These are phyloP conservation scores for Lichtheimia ramosa DNA, from an alignment of 371 early-diverging fungal genomes.

Conservation along the genomic window DNA sequence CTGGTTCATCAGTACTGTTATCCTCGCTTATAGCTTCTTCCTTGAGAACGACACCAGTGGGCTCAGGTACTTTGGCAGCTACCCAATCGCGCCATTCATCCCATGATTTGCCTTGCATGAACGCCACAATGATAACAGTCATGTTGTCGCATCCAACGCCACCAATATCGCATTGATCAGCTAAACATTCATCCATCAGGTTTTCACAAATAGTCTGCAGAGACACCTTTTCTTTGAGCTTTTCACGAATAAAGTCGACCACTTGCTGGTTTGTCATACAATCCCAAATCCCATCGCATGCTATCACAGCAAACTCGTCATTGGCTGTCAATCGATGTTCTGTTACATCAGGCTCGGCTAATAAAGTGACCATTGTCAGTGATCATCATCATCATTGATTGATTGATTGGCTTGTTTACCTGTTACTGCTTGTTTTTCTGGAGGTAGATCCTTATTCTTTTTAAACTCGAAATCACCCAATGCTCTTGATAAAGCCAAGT, in stretches of 20 bases:
- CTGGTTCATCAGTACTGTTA: constrained; percentile 6
- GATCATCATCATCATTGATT: neutral
- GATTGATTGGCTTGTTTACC: constrained; percentile 27
- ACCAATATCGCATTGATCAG: constrained; percentile 75
- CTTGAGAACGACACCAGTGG: constrained; percentile 6
- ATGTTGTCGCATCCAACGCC: constrained; percentile 99
- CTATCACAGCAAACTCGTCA: constrained; percentile 87
- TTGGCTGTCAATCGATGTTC: constrained; percentile 54
- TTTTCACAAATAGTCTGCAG: constrained; percentile 78
- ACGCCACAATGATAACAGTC: constrained; percentile 91
- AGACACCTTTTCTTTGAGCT: constrained; percentile 53
- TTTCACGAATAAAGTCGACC: constrained; percentile 73
- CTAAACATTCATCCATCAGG: constrained; percentile 90
- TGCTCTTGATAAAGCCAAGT: constrained; percentile 93
- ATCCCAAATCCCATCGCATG: constrained; percentile 99
- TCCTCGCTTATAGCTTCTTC: neutral
- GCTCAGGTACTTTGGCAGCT: constrained; percentile 9
- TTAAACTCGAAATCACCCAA: constrained; percentile 98
- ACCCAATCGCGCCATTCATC: constrained; percentile 67
- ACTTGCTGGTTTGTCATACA: constrained; percentile 91
- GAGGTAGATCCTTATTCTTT: constrained; percentile 60
- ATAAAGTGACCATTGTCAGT: neutral
- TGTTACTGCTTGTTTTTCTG: constrained; percentile 92
- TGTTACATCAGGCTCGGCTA: constrained; percentile 76
- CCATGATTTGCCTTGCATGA: constrained; percentile 73